Evolutionary conservation across 345 rosid genomes (phyloP).

Genomic region (Eucalyptus tenuipes): DNA sequence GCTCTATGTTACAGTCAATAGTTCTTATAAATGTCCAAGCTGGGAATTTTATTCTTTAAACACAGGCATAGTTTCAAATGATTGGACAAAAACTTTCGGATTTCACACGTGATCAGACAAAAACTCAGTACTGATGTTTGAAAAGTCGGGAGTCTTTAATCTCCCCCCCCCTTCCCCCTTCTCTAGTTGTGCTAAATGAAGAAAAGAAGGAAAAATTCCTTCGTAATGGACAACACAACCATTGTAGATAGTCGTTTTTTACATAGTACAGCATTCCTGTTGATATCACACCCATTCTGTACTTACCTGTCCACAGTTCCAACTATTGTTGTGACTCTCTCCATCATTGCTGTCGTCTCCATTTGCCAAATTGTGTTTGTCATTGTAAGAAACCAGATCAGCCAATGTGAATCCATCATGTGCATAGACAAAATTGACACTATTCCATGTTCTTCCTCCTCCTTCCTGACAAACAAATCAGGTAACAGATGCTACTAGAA

Average conservation of each 20-base stretch:
- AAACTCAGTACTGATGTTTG: background rate
- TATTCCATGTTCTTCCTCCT: slow-evolving; percentile 94
- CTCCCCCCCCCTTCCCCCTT: background rate
- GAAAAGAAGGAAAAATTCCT: background rate
- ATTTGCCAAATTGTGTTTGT: slow-evolving; percentile 85
- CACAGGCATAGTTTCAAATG: background rate
- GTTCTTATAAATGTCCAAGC: background rate
- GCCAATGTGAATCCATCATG: slow-evolving; percentile 93
- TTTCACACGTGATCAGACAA: background rate
- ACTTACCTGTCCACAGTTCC: slow-evolving; percentile 94
- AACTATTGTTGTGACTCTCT: slow-evolving; percentile 78
- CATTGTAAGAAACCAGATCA: slow-evolving; percentile 78
- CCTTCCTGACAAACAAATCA: slow-evolving; percentile 46
- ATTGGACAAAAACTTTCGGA: background rate
- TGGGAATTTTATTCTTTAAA: background rate
- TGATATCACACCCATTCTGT: background rate
- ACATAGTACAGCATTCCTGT: background rate
- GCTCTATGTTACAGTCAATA: background rate
- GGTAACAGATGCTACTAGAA: background rate
- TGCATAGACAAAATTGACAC: slow-evolving; percentile 86
- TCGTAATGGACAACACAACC: background rate
- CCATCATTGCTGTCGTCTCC: slow-evolving; percentile 95
- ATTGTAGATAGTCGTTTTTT: background rate
- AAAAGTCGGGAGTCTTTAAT: background rate
- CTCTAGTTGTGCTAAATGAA: background rate